Percentiles rank a stretch among this genome's conserved stretches.
Conservation (phyloP, 352 stramenopile genomes). For the Globisporangium cylindrosporum region DNA sequence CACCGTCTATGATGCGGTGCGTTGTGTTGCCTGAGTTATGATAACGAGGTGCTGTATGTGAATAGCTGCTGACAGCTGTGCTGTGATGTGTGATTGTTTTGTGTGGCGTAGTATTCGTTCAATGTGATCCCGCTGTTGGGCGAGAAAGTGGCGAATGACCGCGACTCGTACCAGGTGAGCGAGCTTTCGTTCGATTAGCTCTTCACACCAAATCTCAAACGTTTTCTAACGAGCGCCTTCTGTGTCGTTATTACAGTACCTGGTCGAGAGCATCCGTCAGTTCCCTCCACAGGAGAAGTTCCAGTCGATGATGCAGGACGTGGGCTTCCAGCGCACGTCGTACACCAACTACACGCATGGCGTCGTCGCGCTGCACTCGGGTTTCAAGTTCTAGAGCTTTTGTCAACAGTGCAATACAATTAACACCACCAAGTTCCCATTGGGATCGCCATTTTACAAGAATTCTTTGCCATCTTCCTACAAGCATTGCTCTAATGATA, state of each 20-base stretch:
- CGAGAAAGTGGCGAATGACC: constrained; percentile 95
- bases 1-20: constrained; percentile 92
- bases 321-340: constrained; percentile 91
- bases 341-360: constrained; percentile 98
- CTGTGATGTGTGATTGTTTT: background rate
- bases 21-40: constrained; percentile 8
- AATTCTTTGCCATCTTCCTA: background rate
- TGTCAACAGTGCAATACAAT: background rate
- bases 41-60: background rate
- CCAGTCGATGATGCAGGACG: constrained; percentile 91
- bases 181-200: background rate
- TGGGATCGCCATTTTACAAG: background rate
- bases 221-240: background rate
- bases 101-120: constrained; percentile 93
- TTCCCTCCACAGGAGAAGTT: constrained; percentile 98
- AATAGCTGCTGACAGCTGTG: background rate
- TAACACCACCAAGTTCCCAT: background rate
- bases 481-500: background rate
- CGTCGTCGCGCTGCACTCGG: constrained; percentile 96
- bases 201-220: background rate
- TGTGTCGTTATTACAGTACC: constrained; percentile 68
- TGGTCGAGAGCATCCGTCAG: constrained; percentile 99
- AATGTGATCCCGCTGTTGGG: constrained; percentile 96
- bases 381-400: constrained; percentile 89
- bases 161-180: constrained; percentile 93